phyloP scores from a whole-genome alignment of 768 basidiomycete species.

The Russula vinacea region DNA sequence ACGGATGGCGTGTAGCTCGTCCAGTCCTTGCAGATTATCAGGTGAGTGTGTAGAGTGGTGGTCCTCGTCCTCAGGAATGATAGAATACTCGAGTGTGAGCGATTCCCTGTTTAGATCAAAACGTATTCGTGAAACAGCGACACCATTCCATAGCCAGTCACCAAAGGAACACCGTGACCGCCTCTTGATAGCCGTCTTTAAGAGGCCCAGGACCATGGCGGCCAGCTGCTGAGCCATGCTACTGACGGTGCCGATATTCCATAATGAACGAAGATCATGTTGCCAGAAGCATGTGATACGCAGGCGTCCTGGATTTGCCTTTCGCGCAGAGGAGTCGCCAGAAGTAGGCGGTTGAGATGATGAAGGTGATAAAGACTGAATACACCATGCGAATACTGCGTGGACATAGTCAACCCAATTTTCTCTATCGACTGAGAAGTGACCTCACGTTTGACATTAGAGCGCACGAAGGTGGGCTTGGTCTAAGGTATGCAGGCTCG shows the following conservation, averaged over 20 bases:
- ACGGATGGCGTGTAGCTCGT: slow-evolving; percentile 60
- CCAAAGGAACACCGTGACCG: slow-evolving; percentile 69
- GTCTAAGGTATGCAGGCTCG: slow-evolving; percentile 87
- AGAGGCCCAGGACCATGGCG: slow-evolving; percentile 77
- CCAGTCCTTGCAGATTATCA: slow-evolving; percentile 47
- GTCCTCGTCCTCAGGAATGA: slow-evolving; percentile 73
- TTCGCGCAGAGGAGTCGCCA: slow-evolving; percentile 24
- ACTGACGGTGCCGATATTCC: slow-evolving; percentile 70
- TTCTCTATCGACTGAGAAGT: slow-evolving; percentile 23
- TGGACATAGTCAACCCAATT: slow-evolving; percentile 10
- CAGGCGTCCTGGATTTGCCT: slow-evolving; percentile 41
- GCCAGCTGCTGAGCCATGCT: slow-evolving; percentile 75
- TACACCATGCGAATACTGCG: slow-evolving; percentile 87
- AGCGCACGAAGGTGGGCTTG: slow-evolving; percentile 89
- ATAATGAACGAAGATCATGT: slow-evolving; percentile 84
- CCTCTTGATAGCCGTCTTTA: slow-evolving; percentile 76
- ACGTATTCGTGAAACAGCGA: slow-evolving; percentile 71
- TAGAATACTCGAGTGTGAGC: slow-evolving; percentile 76
- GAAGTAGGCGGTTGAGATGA: slow-evolving; percentile 41
- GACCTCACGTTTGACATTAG: slow-evolving; percentile 67
- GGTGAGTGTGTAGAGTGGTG: slow-evolving; percentile 34
- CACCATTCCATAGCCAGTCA: slow-evolving; percentile 74
- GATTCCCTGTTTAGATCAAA: slow-evolving; percentile 84
- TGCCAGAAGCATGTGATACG: slow-evolving; percentile 94
- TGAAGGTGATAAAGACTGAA: slow-evolving; percentile 54